A percentile compares a stretch with the other conserved stretches of the same genome.
Conservation (phyloP, 2,329 filamentous ascomycete genomes). For the Hawksworthiomyces lignivorus region DNA sequence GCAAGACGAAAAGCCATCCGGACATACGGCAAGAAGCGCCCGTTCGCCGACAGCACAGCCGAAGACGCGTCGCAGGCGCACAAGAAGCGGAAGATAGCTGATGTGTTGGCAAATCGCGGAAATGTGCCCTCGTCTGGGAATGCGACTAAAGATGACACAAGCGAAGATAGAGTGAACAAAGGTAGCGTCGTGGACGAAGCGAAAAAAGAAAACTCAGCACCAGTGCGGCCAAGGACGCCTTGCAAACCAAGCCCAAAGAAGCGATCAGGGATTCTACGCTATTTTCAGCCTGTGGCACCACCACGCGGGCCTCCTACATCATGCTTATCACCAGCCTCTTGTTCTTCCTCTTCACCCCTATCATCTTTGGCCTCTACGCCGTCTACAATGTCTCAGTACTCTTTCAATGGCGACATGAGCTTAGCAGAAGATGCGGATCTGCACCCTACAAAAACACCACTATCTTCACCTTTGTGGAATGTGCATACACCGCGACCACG, state of each 20-base stretch:
- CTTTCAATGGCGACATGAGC: too few species aligned
- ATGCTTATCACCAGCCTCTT: neutral
- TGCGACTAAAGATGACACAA: too few species aligned
- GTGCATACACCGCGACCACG: neutral
- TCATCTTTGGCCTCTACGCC: slow-evolving; percentile 1
- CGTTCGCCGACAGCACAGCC: too few species aligned
- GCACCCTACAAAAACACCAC: too few species aligned
- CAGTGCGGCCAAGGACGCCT: neutral
- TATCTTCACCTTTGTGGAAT: too few species aligned
- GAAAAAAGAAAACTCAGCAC: neutral
- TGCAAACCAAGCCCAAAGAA: neutral
- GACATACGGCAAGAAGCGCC: neutral
- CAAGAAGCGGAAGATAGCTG: too few species aligned
- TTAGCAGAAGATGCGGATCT: too few species aligned
- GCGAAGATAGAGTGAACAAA: too few species aligned
- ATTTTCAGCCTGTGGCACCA: slow-evolving; percentile 13
- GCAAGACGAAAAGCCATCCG: neutral
- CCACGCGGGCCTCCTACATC: neutral
- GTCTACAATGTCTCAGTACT: too few species aligned
- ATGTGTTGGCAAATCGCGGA: too few species aligned
- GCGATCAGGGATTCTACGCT: slow-evolving; percentile 13
- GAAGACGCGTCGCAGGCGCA: too few species aligned
- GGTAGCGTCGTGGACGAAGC: neutral
- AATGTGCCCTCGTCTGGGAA: too few species aligned
- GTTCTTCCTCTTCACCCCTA: neutral